phyloP scores from a whole-genome alignment of 768 basidiomycete species.

The Amanita pallidorosea region DNA sequence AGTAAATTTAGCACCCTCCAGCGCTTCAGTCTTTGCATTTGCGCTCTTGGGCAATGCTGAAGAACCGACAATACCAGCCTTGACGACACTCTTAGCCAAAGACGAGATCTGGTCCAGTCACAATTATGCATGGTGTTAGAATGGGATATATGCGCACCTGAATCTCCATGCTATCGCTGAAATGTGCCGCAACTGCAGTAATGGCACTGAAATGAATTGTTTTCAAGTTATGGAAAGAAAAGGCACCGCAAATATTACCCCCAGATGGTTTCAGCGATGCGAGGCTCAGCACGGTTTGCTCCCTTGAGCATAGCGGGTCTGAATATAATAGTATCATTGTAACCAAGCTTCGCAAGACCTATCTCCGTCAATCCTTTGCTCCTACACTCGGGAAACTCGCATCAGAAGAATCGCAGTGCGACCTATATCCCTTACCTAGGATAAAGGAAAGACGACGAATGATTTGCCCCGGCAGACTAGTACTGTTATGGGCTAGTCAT shows the following conservation, averaged over 20 bases:
- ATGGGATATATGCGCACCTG: conserved; percentile 21
- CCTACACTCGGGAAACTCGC: conserved; percentile 20
- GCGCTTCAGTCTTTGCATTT: conserved; percentile 28
- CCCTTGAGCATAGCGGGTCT: conserved; percentile 48
- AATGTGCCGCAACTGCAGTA: conserved; percentile 22
- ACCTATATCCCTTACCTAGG: conserved; percentile 19
- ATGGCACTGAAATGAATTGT: conserved; percentile 11
- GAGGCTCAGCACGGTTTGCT: conserved; percentile 29
- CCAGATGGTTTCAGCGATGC: conserved; percentile 29
- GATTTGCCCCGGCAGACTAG: conserved; percentile 38
- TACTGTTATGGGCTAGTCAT: neutral
- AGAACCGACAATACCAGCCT: conserved; percentile 47
- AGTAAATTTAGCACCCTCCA: conserved; percentile 32
- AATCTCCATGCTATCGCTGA: conserved; percentile 31
- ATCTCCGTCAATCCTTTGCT: conserved; percentile 71
- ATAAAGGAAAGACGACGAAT: conserved; percentile 43
- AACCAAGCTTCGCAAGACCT: conserved; percentile 55
- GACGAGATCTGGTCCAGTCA: conserved; percentile 28
- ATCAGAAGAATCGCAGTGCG: neutral
- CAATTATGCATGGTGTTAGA: neutral
- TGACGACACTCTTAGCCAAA: conserved; percentile 42
- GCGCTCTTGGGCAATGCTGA: conserved; percentile 27
- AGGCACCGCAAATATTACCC: conserved; percentile 21
- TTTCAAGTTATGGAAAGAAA: conserved; percentile 14
- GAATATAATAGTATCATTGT: conserved; percentile 60